Base-by-base conservation (phyloP, 2,329 filamentous ascomycete genomes). In the Colletotrichum destructivum region DNA sequence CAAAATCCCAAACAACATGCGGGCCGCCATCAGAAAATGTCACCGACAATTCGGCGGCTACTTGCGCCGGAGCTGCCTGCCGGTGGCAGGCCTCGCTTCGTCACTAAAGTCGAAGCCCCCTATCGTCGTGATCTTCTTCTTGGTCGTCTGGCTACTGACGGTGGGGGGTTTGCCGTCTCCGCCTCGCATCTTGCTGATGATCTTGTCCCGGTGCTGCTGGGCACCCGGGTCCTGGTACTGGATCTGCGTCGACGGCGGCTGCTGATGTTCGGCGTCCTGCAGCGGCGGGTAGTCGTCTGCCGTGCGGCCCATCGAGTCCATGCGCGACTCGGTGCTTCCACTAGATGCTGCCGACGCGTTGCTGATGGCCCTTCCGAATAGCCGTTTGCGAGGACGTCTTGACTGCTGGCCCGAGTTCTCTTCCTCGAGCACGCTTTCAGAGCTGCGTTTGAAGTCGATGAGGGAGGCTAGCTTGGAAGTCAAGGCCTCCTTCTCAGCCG, bases 331-430 rank as follows among this genome's bases (percentile, higher is more conserved):
- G 18, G 81, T 81, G 65, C 86, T 86, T 55, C 79, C 82, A 63
- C 81, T 86, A 64, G 87, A 89, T 6, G 82, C 82, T 1, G 85
- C 85, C 2, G 88, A 91, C 3, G 84, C 84, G 75, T 90, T 90
- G 80, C 88, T 90, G 38, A 88, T 79, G 3, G 88, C 89, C 13
- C 89, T 87, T 6, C 89, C 89, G 3, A 91, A 81, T 67, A 91
- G 87, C 65, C 88, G 86, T 62, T 84, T 82, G 1, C 84, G 81
- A 18, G 81, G 79, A 9, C 59, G 74, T 21, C 77, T 73, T 12
- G 38, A 21, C 18, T 59, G 69, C 47, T 59, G 54, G 35, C 69
- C 68, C 40, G 3, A 74, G 66, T n/a, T 69, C 69, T 73, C 77
- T 73, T 51, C 51, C 49, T 52, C 69, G 60, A 57, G 69, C 23